Percentiles rank a stretch among this genome's conserved stretches.
Evolutionary conservation across 2,329 filamentous ascomycete genomes (phyloP).

Genomic region (Stachybotrys chartarum): DNA sequence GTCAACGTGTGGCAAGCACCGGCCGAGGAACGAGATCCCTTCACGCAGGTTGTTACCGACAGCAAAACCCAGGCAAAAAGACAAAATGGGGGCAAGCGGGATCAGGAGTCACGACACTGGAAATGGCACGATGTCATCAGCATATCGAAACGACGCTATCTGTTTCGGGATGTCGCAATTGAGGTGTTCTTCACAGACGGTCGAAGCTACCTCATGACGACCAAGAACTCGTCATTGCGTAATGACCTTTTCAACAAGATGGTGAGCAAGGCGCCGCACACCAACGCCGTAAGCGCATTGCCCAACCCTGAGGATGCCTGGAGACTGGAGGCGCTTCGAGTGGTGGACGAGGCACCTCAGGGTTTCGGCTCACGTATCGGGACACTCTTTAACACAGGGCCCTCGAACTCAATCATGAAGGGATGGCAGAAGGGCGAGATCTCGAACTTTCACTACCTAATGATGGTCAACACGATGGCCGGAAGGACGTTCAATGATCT

Average conservation of each 20-base stretch:
- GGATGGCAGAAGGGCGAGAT: slow-evolving; percentile 92
- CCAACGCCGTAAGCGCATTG: slow-evolving; percentile 59
- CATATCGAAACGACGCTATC: slow-evolving; percentile 88
- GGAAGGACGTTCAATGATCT: slow-evolving; percentile 96
- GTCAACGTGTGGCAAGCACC: slow-evolving; percentile 95
- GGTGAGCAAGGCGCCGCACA: slow-evolving; percentile 71
- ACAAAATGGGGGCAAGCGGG: slow-evolving; percentile 44
- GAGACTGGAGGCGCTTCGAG: slow-evolving; percentile 79
- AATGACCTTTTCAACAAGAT: slow-evolving; percentile 79
- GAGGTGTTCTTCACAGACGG: slow-evolving; percentile 97
- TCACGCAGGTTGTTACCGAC: slow-evolving; percentile 83
- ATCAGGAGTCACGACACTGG: slow-evolving; percentile 86
- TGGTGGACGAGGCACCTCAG: slow-evolving; percentile 51
- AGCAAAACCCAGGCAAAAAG: slow-evolving; percentile 54
- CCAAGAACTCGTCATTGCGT: slow-evolving; percentile 63
- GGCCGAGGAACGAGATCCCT: slow-evolving; percentile 85
- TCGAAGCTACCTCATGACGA: slow-evolving; percentile 85
- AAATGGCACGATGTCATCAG: slow-evolving; percentile 91
- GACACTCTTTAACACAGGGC: slow-evolving; percentile 79
- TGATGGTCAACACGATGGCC: slow-evolving; percentile 97
- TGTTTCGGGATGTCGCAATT: slow-evolving; percentile 93
- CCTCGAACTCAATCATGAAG: slow-evolving; percentile 77
- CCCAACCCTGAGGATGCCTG: slow-evolving; percentile 82
- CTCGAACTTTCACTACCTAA: slow-evolving; percentile 97
- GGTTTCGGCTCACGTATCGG: slow-evolving; percentile 81